Conservation (phyloP, 345 rosid species). For the Brassica incana region DNA sequence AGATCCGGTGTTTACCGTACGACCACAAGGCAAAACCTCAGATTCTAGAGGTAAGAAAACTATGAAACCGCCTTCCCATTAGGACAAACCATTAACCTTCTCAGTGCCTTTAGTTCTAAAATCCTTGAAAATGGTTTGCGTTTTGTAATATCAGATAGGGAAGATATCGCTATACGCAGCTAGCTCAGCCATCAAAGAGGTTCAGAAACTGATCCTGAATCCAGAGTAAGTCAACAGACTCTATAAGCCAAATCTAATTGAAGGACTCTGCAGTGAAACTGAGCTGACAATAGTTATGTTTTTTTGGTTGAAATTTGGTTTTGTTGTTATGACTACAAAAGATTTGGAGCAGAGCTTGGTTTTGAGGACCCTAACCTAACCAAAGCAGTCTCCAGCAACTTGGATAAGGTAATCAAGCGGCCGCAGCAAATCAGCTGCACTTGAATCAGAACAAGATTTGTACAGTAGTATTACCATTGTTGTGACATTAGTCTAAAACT, state of each 20-base stretch:
- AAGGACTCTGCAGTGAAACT: background rate
- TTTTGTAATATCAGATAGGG: slow-evolving; percentile 63
- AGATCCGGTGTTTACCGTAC: slow-evolving; percentile 79
- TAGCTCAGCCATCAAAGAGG: slow-evolving; percentile 94
- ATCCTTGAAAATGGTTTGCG: slow-evolving; percentile 19
- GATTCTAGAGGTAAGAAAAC: slow-evolving; percentile 67
- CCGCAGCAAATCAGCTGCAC: slow-evolving; percentile 58
- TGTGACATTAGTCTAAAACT: slow-evolving; percentile 31
- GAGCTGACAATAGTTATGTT: background rate
- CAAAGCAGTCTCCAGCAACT: slow-evolving; percentile 66
- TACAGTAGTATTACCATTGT: slow-evolving; percentile 35
- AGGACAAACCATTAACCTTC: background rate
- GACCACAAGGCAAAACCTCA: slow-evolving; percentile 88
- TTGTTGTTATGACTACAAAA: slow-evolving; percentile 33
- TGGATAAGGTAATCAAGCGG: slow-evolving; percentile 64
- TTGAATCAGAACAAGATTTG: slow-evolving; percentile 41
- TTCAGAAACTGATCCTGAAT: slow-evolving; percentile 88
- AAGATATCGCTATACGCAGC: slow-evolving; percentile 92
- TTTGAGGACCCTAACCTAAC: slow-evolving; percentile 89
- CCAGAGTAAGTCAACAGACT: slow-evolving; percentile 62
- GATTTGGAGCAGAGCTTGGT: slow-evolving; percentile 74
- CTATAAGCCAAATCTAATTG: background rate
- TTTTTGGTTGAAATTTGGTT: background rate
- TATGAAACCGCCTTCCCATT: background rate
- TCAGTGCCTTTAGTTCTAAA: background rate